Evolutionary conservation across 1,139 yeast genomes (phyloP).

Genomic region (Spencermartinsiella ligniputridi): DNA sequence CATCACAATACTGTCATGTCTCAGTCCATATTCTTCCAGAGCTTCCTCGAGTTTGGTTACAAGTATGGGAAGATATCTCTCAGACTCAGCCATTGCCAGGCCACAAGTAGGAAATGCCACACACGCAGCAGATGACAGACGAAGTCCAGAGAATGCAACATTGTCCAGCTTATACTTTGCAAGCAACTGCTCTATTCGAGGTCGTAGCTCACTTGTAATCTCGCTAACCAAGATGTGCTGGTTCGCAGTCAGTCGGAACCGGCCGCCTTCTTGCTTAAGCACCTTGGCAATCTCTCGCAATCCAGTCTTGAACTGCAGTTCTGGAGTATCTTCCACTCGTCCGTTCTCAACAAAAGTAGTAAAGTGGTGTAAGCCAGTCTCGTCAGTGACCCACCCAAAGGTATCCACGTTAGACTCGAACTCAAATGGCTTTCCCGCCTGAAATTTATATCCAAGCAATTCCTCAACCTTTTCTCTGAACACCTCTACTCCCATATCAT

Average conservation of each 20-base stretch:
- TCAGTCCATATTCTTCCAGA: constrained; percentile 85
- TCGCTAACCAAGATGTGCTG: constrained; percentile 83
- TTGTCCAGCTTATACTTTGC: constrained; percentile 78
- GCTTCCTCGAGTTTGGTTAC: constrained; percentile 76
- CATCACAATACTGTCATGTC: constrained; percentile 94
- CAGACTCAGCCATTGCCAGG: constrained; percentile 97
- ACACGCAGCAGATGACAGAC: constrained; percentile 93
- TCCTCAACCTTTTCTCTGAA: constrained; percentile 81
- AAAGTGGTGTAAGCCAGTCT: constrained; percentile 79
- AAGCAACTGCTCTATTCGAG: constrained; percentile 57
- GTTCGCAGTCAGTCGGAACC: constrained; percentile 92
- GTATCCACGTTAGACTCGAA: constrained; percentile 86
- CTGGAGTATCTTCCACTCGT: constrained; percentile 90
- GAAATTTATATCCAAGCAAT: constrained; percentile 71
- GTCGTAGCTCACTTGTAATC: constrained; percentile 64
- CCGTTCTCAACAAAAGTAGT: constrained; percentile 96
- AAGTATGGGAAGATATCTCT: constrained; percentile 84
- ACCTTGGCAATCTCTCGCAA: constrained; percentile 70
- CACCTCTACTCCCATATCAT: constrained; percentile 81
- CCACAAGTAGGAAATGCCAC: constrained; percentile 99
- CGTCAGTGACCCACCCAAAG: constrained; percentile 94
- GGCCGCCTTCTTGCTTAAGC: constrained; percentile 59
- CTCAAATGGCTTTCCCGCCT: constrained; percentile 62
- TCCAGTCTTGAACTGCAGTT: constrained; percentile 86
- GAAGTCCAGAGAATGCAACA: constrained; percentile 74